Evolutionary conservation across 2,329 filamentous ascomycete species (phyloP).

Genomic region (Penicillium sp.): DNA sequence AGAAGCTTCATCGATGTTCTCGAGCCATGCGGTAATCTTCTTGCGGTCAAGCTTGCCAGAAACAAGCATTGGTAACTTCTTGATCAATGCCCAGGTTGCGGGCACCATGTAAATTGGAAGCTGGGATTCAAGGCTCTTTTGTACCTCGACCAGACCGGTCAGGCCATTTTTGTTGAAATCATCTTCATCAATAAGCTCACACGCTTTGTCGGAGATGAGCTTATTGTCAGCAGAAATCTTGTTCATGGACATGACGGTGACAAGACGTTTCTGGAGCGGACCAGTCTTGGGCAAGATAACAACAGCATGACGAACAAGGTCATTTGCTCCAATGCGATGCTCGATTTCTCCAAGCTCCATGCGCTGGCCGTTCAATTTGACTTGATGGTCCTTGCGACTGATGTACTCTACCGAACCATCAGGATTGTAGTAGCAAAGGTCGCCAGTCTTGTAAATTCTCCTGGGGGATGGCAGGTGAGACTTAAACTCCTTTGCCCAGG

Average conservation of each 20-base stretch:
- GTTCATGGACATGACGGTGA: slow-evolving; percentile 44
- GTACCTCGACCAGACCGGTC: slow-evolving; percentile 32
- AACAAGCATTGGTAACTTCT: slow-evolving; percentile 42
- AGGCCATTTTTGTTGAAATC: slow-evolving; percentile 24
- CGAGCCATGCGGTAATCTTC: slow-evolving; percentile 46
- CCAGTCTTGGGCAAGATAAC: slow-evolving; percentile 47
- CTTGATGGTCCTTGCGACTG: slow-evolving; percentile 65
- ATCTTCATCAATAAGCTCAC: slow-evolving; percentile 33
- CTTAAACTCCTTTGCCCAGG: slow-evolving; percentile 25
- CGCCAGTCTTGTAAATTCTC: slow-evolving; percentile 33
- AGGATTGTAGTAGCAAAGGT: slow-evolving; percentile 32
- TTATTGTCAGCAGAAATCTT: slow-evolving; percentile 22
- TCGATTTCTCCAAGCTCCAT: slow-evolving; percentile 60
- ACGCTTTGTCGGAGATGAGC: slow-evolving; percentile 28
- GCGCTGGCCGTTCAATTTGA: slow-evolving; percentile 66
- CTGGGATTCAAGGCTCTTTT: slow-evolving; percentile 42
- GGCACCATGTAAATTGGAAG: slow-evolving; percentile 50
- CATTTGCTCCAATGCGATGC: slow-evolving; percentile 34
- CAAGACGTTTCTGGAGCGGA: slow-evolving; percentile 45
- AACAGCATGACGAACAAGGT: slow-evolving; percentile 40
- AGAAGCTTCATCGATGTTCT: slow-evolving; percentile 38
- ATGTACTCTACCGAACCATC: slow-evolving; percentile 41
- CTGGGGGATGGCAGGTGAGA: slow-evolving; percentile 7
- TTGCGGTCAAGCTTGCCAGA: slow-evolving; percentile 41
- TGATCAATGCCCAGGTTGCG: slow-evolving; percentile 40